Base-by-base conservation (phyloP, 495 filamentous ascomycete species). In the Penicillium antarcticum region DNA sequence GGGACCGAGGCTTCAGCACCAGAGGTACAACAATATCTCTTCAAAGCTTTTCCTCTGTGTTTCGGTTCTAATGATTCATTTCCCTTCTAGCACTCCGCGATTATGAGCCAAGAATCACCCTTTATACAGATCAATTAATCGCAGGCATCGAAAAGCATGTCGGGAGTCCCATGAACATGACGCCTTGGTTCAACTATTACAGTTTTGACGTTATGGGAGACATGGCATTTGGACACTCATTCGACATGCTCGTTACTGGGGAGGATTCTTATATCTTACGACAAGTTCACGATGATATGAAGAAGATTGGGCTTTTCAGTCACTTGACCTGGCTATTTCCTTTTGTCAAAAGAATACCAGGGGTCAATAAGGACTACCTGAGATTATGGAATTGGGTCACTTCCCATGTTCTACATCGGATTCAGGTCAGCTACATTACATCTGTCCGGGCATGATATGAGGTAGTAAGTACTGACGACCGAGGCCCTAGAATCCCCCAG, bases 181-280 rank as follows among this genome's bases (percentile, higher is more conserved):
- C 44, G 0, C 13, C 37, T 5, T 54, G 56, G 56, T 45, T 48
- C 8, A 55, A 49, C 44, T 55, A 46, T 17, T 40, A 45, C 21
- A 60, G 44, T n/a, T 55, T 55, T 18, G 57, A 56, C 31, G 47
- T 60, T 18, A 60, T 60, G 57, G 49, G 57, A 2, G 38, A 36
- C 0, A 37, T 58, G 11, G 41, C 45, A 8, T 58, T 58, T 34
- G 55, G 55, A 21, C 53, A 58, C 13, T 40, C 50, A 12, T 53
- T 58, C 35, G 35, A 58, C 35, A 58, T 50, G n/a, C 42, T 58
- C 0, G 34, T 19, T 6, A 51, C 50, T n/a, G 47, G 55, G 1
- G 24, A 46, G 3, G 83, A 82, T 62, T 75, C 83, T 12, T 80
- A 77, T 53, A 78, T 79, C 7, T 75, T 83, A 32, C 75, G 80